Conservation (phyloP, 1,284 basidiomycete species). For the Trametes polyzona region DNA sequence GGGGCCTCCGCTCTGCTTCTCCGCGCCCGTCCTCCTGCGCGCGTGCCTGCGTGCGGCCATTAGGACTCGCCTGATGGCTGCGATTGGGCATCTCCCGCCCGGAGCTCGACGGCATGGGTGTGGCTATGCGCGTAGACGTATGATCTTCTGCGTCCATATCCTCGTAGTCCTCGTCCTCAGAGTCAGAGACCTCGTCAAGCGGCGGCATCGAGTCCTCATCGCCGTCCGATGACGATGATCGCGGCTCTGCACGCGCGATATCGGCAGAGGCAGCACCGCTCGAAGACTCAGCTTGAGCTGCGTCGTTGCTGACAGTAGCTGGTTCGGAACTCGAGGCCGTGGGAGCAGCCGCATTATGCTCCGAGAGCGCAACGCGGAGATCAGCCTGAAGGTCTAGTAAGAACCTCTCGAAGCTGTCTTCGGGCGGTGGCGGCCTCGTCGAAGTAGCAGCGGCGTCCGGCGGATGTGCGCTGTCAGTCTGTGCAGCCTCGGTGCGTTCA, state of each 20-base stretch:
- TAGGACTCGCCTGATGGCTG: conserved; percentile 1
- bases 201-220: conserved; percentile 36
- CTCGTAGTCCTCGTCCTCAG: conserved; percentile 23
- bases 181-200: conserved; percentile 29
- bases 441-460: conserved; percentile 5
- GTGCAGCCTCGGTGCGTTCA: neutral
- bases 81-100: conserved; percentile 19
- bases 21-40: neutral
- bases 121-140: conserved; percentile 21
- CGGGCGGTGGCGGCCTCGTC: conserved; percentile 47
- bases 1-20: conserved; percentile 27
- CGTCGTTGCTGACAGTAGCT: neutral
- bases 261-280: neutral
- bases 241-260: neutral
- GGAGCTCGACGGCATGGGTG: conserved; percentile 29
- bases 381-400: conserved; percentile 74
- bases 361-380: conserved; percentile 59
- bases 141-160: conserved; percentile 10
- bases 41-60: neutral
- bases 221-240: neutral
- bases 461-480: neutral
- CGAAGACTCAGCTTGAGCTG: neutral
- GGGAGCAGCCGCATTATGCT: conserved; percentile 21
- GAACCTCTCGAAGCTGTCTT: conserved; percentile 78
- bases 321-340: neutral